A percentile compares a stretch with the other conserved stretches of the same genome.
These are phyloP conservation scores for Penicillium cosmopolitanum DNA, from an alignment of 495 filamentous ascomycete species.

Conservation along the genomic window DNA sequence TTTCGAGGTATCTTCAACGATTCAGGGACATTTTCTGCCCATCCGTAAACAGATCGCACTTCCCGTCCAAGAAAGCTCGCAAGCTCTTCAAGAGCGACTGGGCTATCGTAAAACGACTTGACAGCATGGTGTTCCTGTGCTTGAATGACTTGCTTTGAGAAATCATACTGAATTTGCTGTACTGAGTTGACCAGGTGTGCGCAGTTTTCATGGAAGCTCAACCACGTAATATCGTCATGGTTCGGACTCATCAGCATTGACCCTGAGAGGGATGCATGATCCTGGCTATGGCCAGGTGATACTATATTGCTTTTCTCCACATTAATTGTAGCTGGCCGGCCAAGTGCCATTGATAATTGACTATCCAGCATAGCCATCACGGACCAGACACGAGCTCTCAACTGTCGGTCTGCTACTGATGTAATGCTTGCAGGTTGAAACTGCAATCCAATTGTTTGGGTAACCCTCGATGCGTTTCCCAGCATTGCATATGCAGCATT, in stretches of 20 bases:
- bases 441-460: slow-evolving; percentile 19
- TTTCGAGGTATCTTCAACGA: slow-evolving; percentile 38
- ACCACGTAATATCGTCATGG: slow-evolving; percentile 19
- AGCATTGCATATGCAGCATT: slow-evolving; percentile 17
- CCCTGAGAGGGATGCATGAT: slow-evolving; percentile 12
- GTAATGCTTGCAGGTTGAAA: slow-evolving; percentile 5
- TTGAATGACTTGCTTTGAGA: slow-evolving; percentile 1
- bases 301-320: background rate
- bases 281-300: slow-evolving; percentile 9
- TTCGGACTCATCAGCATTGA: slow-evolving; percentile 10
- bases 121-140: background rate
- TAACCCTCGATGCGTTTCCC: slow-evolving; percentile 16
- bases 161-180: slow-evolving; percentile 15
- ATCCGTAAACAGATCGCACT: slow-evolving; percentile 34
- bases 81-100: slow-evolving; percentile 17
- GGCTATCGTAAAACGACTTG: slow-evolving; percentile 15
- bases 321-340: slow-evolving; percentile 1
- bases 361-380: slow-evolving; percentile 15
- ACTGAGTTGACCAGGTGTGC: background rate
- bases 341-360: slow-evolving; percentile 15
- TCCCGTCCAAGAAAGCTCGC: slow-evolving; percentile 35
- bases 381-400: slow-evolving; percentile 20
- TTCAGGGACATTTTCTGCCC: slow-evolving; percentile 41
- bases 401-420: slow-evolving; percentile 9
- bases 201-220: slow-evolving; percentile 19